Percentiles rank a stretch among this genome's conserved stretches.
Evolutionary conservation across 2,329 filamentous ascomycete genomes (phyloP).

Genomic region (Talaromyces funiculosus): DNA sequence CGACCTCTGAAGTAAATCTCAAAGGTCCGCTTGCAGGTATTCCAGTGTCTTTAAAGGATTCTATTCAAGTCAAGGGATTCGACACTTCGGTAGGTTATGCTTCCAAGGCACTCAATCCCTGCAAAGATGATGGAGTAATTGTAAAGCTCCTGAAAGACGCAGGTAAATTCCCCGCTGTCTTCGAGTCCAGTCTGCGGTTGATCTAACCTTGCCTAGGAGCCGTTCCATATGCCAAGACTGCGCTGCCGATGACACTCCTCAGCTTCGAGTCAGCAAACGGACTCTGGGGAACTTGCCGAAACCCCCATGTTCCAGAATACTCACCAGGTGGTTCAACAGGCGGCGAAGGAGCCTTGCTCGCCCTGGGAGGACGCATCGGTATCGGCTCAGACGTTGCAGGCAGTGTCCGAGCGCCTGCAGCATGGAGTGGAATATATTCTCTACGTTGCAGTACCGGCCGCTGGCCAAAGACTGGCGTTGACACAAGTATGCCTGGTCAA

Average conservation of each 20-base stretch:
- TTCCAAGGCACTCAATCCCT: constrained; percentile 58
- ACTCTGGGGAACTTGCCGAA: constrained; percentile 76
- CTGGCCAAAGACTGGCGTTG: constrained; percentile 80
- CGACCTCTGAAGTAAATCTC: constrained; percentile 58
- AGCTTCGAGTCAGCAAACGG: constrained; percentile 77
- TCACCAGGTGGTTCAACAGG: constrained; percentile 85
- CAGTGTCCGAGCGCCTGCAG: constrained; percentile 77
- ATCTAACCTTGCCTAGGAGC: constrained; percentile 49
- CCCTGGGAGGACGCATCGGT: constrained; percentile 75
- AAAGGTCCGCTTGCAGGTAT: constrained; percentile 81
- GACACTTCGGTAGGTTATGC: constrained; percentile 80
- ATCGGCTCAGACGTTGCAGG: constrained; percentile 89
- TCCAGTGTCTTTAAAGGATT: constrained; percentile 75
- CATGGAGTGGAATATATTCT: constrained; percentile 85
- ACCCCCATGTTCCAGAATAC: constrained; percentile 78
- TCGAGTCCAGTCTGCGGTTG: not conserved
- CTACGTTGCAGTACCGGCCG: constrained; percentile 81
- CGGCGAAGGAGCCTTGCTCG: constrained; percentile 75
- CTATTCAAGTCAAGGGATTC: constrained; percentile 73
- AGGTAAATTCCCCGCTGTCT: constrained; percentile 33
- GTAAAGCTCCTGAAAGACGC: constrained; percentile 77
- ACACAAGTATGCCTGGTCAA: constrained; percentile 86
- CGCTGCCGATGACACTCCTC: constrained; percentile 76
- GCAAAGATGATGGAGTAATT: constrained; percentile 62
- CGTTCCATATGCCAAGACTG: constrained; percentile 89